phyloP scores from a whole-genome alignment of 2,329 filamentous ascomycete genomes.

The Stromatinia cepivora region DNA sequence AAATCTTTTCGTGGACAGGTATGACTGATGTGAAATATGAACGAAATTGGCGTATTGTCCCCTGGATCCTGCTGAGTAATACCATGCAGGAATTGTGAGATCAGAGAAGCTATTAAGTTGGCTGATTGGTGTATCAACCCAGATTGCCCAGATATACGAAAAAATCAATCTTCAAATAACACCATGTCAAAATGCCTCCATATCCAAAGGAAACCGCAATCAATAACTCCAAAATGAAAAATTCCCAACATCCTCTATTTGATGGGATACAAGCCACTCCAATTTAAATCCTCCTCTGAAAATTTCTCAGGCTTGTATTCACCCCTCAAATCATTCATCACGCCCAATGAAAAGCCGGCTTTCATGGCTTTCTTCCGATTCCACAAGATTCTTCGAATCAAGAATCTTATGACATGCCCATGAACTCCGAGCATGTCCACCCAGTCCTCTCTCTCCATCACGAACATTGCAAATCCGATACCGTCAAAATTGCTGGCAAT shows the following conservation, averaged over 20 bases:
- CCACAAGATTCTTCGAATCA: conserved; percentile 14
- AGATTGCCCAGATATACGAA: too few species aligned
- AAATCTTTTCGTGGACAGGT: too few species aligned
- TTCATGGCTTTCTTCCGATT: background rate
- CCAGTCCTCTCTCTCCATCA: conserved; percentile 11
- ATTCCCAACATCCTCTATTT: background rate
- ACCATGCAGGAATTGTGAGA: too few species aligned
- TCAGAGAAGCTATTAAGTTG: too few species aligned
- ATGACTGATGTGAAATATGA: too few species aligned
- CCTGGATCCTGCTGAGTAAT: too few species aligned
- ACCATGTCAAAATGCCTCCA: background rate
- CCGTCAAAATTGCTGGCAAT: background rate
- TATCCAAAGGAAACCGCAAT: background rate
- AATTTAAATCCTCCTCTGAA: background rate
- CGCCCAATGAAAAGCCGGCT: background rate
- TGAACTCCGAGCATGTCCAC: conserved; percentile 1
- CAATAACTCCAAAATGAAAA: background rate
- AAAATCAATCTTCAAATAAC: background rate
- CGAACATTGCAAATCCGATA: background rate
- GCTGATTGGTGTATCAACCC: background rate
- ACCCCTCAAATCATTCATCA: background rate
- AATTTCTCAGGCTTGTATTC: background rate
- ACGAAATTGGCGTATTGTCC: too few species aligned
- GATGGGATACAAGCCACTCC: conserved; percentile 12
- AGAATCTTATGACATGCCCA: background rate